Evolutionary conservation across 352 stramenopile genomes (phyloP), one percentile per base, ranked within the genome.

Genomic region (Aphanomyces cochlioides): DNA sequence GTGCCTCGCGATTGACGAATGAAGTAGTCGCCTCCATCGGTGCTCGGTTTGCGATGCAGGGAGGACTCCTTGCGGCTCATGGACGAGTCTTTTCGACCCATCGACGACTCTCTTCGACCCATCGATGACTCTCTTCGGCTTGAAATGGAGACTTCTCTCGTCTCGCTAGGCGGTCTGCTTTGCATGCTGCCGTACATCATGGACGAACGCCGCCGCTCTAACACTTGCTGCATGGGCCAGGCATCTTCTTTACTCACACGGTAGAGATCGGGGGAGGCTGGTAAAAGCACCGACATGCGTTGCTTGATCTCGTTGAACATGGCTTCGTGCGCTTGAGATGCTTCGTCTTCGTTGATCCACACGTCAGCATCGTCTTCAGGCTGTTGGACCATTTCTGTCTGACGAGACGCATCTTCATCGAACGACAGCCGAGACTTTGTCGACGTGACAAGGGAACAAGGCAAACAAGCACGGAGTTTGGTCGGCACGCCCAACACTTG

Each of bases 271-370:
- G 28, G n/a, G 5, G 37, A 19, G 1, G 19, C 21, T 41, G 13
- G 7, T 6, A 61, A 2, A 7, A 61, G 12, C 19, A 61, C 28
- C 5, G 54, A 61, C 17, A 12, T 2, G 7, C 54, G 54, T 12
- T 40, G 54, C 34, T 61, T 61, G 15, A 61, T 61, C 28, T 61
- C 54, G n/a, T 61, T 37, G 54, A 61, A 61, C 28, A 61, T n/a
- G 12, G 13, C 54, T 39, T 40, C 54, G 34, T 41, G 54, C 54
- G 54, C 54, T 12, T 13, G 8, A 17, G 21, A 12, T 17, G 54
- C 54, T 28, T 37, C 54, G 28, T 37, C 54, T 7, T 7, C 15
- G 17, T 19, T 12, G 15, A 58, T 36, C 8, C 10, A 13, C 7
- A 19, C 7, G 10, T 61, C 54, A 8, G 1, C 28, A 7, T 19